Percentiles rank a stretch among this genome's conserved stretches.
phyloP scores from a whole-genome alignment of 495 filamentous ascomycete genomes.

The Parachaetomium inaequale region DNA sequence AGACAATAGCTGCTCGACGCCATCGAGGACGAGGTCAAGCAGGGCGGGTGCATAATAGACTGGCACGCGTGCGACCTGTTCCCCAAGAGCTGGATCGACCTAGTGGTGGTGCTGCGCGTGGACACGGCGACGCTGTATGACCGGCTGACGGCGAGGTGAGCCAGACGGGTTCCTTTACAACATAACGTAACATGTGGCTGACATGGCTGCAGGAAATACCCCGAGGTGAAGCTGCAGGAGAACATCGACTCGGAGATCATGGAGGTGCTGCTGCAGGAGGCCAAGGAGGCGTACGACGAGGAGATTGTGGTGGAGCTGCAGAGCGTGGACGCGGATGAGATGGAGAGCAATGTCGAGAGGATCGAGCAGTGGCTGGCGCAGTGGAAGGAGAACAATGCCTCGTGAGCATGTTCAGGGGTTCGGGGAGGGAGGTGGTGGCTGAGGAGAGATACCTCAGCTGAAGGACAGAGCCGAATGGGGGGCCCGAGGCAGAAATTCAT shows the following conservation, averaged over 20 bases:
- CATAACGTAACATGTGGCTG: neutral
- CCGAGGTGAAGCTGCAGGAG: slow-evolving; percentile 85
- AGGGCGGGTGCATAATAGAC: slow-evolving; percentile 88
- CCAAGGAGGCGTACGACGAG: slow-evolving; percentile 77
- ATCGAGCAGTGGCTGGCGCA: slow-evolving; percentile 75
- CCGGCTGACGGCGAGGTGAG: slow-evolving; percentile 66
- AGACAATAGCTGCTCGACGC: slow-evolving; percentile 70
- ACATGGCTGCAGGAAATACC: slow-evolving; percentile 57
- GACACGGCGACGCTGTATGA: slow-evolving; percentile 80
- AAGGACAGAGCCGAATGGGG: neutral
- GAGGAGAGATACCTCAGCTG: neutral
- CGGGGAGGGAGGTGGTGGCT: neutral
- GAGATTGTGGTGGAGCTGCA: slow-evolving; percentile 86
- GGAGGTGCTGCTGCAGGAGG: slow-evolving; percentile 88
- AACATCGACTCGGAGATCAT: slow-evolving; percentile 98
- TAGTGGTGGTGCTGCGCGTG: slow-evolving; percentile 86
- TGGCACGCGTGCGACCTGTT: slow-evolving; percentile 99
- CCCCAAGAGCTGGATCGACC: slow-evolving; percentile 88
- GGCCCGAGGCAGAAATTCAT: neutral
- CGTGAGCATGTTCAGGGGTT: neutral
- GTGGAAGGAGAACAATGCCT: slow-evolving; percentile 67
- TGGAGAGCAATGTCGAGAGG: slow-evolving; percentile 81
- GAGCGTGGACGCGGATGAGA: slow-evolving; percentile 75
- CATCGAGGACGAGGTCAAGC: slow-evolving; percentile 74
- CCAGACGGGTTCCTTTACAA: neutral